Percentiles rank a stretch among this genome's conserved stretches.
Evolutionary conservation across 805 yeast genomes (phyloP).

Genomic region (Candida manassasensis): DNA sequence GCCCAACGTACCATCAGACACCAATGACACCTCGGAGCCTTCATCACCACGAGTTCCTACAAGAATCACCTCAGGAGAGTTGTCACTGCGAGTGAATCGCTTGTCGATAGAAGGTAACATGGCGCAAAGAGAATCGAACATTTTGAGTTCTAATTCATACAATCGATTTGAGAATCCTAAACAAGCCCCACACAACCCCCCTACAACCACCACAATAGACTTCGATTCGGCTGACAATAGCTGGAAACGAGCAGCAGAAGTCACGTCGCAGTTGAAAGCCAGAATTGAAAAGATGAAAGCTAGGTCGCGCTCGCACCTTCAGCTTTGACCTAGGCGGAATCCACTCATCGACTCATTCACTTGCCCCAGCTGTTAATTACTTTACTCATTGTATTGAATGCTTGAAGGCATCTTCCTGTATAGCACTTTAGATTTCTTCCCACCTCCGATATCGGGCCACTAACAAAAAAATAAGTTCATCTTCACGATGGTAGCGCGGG

Average conservation of each 20-base stretch:
- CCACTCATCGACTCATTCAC: too few relatives aligned
- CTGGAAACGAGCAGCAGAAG: constrained; percentile 89
- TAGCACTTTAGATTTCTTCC: too few relatives aligned
- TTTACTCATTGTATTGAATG: too few relatives aligned
- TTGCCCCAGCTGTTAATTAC: too few relatives aligned
- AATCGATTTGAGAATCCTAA: constrained; percentile 15
- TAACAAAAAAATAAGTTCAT: too few relatives aligned
- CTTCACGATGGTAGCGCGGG: too few relatives aligned
- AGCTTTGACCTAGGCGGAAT: too few relatives aligned
- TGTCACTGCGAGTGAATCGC: constrained; percentile 38
- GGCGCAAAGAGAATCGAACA: constrained; percentile 6
- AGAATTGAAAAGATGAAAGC: constrained; percentile 88
- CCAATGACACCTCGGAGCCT: constrained; percentile 1
- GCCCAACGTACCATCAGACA: constrained; percentile 1
- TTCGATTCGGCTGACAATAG: constrained; percentile 51
- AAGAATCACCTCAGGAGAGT: constrained; percentile 29
- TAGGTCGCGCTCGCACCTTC: constrained; percentile 37
- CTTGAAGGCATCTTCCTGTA: too few relatives aligned
- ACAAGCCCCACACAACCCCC: constrained; percentile 4
- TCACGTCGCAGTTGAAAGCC: constrained; percentile 78
- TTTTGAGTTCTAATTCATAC: constrained; percentile 1
- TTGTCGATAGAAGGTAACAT: constrained; percentile 29
- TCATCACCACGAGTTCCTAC: constrained; percentile 5
- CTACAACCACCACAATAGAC: constrained; percentile 17
- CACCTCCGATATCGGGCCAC: too few relatives aligned